Evolutionary conservation across 176 grass and related monocot species (phyloP).

Genomic region (Luzula sylvatica): DNA sequence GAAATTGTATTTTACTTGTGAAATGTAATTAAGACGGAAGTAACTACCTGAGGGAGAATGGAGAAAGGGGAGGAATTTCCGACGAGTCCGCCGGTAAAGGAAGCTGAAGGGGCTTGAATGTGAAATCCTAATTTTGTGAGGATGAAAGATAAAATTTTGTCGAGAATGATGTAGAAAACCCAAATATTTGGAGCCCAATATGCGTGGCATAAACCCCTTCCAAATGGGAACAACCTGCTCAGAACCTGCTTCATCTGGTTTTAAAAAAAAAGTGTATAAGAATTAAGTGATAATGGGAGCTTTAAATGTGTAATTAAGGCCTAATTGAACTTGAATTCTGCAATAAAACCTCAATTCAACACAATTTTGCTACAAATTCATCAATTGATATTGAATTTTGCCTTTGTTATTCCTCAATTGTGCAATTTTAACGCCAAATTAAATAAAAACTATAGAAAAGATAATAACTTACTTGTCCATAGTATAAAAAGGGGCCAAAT

Average conservation of each 20-base stretch:
- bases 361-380: neutral
- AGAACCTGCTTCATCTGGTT: constrained; percentile 79
- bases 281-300: neutral
- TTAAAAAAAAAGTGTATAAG: constrained; percentile 5
- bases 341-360: neutral
- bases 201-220: constrained; percentile 81
- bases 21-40: too few relatives aligned
- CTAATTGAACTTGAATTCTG: neutral
- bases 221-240: constrained; percentile 83
- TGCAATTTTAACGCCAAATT: neutral
- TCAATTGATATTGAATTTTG: neutral
- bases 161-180: constrained; percentile 91
- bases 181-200: constrained; percentile 95
- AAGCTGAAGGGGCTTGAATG: constrained; percentile 63
- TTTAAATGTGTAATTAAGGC: neutral
- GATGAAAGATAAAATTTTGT: constrained; percentile 67
- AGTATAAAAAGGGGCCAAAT: constrained; percentile 68
- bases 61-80: constrained; percentile 75
- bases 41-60: constrained; percentile 86
- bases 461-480: constrained; percentile 51
- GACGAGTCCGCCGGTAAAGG: constrained; percentile 77
- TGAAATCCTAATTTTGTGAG: constrained; percentile 59
- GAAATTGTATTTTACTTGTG: too few relatives aligned
- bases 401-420: neutral
- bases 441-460: neutral